A percentile compares a stretch with the other conserved stretches of the same genome.
These are phyloP conservation scores for Solanum ossicruentum DNA, from an alignment of 257 asterid genomes.

Conservation along the genomic window DNA sequence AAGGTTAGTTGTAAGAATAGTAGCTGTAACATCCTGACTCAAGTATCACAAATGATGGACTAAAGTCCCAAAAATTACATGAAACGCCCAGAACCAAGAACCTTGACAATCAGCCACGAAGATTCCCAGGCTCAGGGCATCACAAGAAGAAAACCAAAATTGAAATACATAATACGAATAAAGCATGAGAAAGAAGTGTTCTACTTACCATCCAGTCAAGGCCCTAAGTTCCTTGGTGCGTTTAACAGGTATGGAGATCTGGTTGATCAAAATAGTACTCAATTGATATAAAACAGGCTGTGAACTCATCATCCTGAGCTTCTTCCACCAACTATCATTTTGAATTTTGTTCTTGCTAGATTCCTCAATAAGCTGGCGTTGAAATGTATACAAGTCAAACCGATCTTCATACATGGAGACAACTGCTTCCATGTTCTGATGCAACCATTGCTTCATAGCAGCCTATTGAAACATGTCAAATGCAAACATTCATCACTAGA, in stretches of 20 bases:
- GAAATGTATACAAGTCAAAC: slow-evolving; percentile 66
- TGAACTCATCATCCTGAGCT: slow-evolving; percentile 32
- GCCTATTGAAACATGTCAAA: slow-evolving; percentile 37
- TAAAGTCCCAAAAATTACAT: background rate
- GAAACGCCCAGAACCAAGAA: background rate
- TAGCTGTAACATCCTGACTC: background rate
- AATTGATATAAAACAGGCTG: slow-evolving; percentile 20
- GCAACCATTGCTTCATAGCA: slow-evolving; percentile 80
- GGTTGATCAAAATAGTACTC: slow-evolving; percentile 37
- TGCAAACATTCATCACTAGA: background rate
- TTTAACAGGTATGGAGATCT: slow-evolving; percentile 56
- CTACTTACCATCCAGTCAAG: slow-evolving; percentile 75
- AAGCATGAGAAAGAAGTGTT: background rate
- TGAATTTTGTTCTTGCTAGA: slow-evolving; percentile 22
- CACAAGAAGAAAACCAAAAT: background rate
- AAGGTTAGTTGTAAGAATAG: background rate
- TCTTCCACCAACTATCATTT: slow-evolving; percentile 67
- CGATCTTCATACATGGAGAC: slow-evolving; percentile 90
- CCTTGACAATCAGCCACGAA: background rate
- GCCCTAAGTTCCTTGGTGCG: slow-evolving; percentile 88
- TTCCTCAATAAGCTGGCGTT: slow-evolving; percentile 31
- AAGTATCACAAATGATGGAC: background rate
- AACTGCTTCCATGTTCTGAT: slow-evolving; percentile 85
- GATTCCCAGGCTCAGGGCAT: background rate
- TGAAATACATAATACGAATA: background rate